phyloP scores from a whole-genome alignment of 2,329 filamentous ascomycete genomes.

The Cercospora sojina region DNA sequence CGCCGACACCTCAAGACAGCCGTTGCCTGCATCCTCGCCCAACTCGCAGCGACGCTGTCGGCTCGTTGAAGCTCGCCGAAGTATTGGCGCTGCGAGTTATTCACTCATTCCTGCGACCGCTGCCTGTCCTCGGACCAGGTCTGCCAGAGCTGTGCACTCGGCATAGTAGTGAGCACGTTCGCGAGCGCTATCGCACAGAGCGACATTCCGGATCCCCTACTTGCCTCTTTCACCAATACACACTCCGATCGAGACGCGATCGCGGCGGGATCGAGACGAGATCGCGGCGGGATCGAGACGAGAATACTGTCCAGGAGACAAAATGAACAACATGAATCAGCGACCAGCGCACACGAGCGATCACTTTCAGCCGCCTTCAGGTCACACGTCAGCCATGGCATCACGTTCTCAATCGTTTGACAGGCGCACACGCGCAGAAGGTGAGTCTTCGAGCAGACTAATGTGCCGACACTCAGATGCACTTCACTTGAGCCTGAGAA shows the following conservation, averaged over 20 bases:
- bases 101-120: not conserved
- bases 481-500: not conserved
- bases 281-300: not conserved
- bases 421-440: constrained; percentile 33
- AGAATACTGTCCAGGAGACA: not conserved
- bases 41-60: not conserved
- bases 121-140: not conserved
- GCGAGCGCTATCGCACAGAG: not conserved
- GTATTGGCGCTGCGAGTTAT: not conserved
- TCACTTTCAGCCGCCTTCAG: constrained; percentile 23
- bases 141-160: constrained; percentile 3
- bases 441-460: constrained; percentile 26
- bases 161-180: constrained; percentile 6
- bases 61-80: not conserved
- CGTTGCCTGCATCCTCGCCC: not conserved
- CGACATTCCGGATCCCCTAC: not conserved
- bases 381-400: constrained; percentile 32
- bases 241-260: not conserved
- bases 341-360: constrained; percentile 24
- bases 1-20: constrained; percentile 2
- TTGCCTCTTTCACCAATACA: not conserved
- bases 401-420: constrained; percentile 35
- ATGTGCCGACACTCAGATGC: not conserved
- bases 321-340: constrained; percentile 11
- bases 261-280: not conserved